Conservation (phyloP, 305 asterid genomes). For the Solanum aculeatissimum region DNA sequence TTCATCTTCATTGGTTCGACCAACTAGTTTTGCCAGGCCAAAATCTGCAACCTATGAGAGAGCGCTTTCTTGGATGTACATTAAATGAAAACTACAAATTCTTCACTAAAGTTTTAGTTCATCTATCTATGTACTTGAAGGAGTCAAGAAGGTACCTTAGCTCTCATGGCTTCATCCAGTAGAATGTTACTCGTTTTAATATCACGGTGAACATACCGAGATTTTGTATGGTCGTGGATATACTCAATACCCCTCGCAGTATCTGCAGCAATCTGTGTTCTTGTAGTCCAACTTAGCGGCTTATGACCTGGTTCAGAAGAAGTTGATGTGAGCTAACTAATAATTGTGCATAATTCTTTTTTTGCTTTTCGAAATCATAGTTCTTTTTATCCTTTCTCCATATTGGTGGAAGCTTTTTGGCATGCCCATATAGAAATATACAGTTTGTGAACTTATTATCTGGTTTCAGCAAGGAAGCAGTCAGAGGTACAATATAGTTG, state of each 20-base stretch:
- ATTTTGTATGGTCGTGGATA: constrained; percentile 82
- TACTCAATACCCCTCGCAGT: constrained; percentile 87
- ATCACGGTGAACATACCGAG: constrained; percentile 81
- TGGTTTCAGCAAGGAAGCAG: not conserved
- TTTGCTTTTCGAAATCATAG: not conserved
- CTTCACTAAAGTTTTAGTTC: not conserved
- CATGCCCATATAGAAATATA: not conserved
- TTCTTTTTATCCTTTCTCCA: not conserved
- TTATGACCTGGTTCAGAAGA: constrained; percentile 47
- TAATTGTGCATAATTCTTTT: not conserved
- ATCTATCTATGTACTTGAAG: not conserved
- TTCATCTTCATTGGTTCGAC: constrained; percentile 61
- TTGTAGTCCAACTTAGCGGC: constrained; percentile 83
- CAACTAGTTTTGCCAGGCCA: constrained; percentile 79
- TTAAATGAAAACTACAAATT: not conserved
- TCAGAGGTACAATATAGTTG: not conserved
- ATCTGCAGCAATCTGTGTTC: constrained; percentile 68
- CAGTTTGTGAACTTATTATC: not conserved
- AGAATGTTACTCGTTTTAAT: constrained; percentile 76
- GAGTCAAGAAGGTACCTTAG: constrained; percentile 39
- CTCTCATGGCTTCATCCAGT: constrained; percentile 68
- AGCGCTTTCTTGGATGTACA: not conserved
- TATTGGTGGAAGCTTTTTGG: not conserved
- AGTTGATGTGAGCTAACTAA: not conserved
- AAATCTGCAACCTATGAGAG: constrained; percentile 71